These are phyloP conservation scores for Fusarium luffae DNA, from an alignment of 2,329 filamentous ascomycete genomes.

Conservation along the genomic window DNA sequence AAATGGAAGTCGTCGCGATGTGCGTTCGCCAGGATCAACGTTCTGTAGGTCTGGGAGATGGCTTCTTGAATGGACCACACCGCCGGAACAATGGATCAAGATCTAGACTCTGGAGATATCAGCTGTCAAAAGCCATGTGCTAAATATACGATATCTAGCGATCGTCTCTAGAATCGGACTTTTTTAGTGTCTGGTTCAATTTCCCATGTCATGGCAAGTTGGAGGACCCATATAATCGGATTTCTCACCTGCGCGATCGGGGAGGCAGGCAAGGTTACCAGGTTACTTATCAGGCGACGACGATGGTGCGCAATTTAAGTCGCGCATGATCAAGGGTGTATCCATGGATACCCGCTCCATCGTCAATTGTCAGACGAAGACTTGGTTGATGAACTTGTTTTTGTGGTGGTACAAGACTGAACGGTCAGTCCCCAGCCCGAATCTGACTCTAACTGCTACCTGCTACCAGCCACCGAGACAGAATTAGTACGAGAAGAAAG, in stretches of 20 bases:
- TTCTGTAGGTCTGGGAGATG: neutral
- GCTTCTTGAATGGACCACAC: neutral
- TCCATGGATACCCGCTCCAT: neutral
- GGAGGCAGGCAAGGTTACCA: neutral
- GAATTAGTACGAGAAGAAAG: neutral
- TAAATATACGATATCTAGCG: neutral
- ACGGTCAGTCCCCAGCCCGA: neutral
- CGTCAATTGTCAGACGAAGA: neutral
- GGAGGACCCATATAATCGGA: neutral
- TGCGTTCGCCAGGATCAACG: neutral
- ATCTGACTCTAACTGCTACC: neutral
- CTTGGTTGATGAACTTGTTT: neutral
- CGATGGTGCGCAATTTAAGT: neutral
- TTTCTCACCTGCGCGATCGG: neutral
- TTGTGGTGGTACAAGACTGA: conserved; percentile 9
- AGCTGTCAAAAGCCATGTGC: neutral
- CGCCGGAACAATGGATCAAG: neutral
- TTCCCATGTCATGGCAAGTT: neutral
- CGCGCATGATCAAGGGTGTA: conserved; percentile 4
- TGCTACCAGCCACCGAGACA: conserved; percentile 4
- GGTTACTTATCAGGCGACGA: neutral
- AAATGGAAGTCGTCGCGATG: neutral
- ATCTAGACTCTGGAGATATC: neutral
- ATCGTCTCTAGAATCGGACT: neutral
- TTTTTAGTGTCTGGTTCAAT: neutral